These are phyloP conservation scores for Colletotrichum agaves DNA, from an alignment of 2,329 filamentous ascomycete species.

Conservation along the genomic window DNA sequence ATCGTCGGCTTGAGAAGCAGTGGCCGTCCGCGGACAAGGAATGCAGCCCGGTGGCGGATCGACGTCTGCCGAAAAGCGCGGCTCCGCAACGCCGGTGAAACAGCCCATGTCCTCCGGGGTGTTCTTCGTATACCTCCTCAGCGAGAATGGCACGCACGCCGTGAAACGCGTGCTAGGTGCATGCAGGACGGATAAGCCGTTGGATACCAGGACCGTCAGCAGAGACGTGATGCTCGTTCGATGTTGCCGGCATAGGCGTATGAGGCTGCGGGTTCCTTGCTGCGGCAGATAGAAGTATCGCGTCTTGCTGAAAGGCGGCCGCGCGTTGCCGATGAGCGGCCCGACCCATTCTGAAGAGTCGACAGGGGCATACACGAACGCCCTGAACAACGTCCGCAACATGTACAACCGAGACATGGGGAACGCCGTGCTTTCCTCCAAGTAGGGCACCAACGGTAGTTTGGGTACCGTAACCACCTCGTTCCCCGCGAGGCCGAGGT, in stretches of 20 bases:
- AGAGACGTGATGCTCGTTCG: constrained; percentile 2
- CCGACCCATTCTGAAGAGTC: not conserved
- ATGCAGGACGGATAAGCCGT: not conserved
- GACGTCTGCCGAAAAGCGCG: constrained; percentile 7
- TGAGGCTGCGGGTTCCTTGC: not conserved
- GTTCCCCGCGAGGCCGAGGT: not conserved
- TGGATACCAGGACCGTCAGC: not conserved
- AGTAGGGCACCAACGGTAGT: not conserved
- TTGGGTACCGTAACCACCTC: not conserved
- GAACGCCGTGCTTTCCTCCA: constrained; percentile 11
- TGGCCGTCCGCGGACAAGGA: not conserved
- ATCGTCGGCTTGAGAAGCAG: not conserved
- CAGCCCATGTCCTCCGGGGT: not conserved
- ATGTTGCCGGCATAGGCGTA: not conserved
- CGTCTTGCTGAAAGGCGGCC: not conserved
- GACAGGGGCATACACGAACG: not conserved
- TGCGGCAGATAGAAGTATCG: not conserved
- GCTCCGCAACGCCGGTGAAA: constrained; percentile 8
- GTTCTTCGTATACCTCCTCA: not conserved
- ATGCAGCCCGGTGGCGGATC: constrained; percentile 8
- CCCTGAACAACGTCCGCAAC: not conserved
- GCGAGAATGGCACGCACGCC: constrained; percentile 2
- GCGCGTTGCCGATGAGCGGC: not conserved
- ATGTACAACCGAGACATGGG: not conserved
- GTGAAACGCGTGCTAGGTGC: not conserved